A percentile compares a stretch with the other conserved stretches of the same genome.
Conservation (phyloP, 352 stramenopile genomes). For the Pythium brachiatum region DNA sequence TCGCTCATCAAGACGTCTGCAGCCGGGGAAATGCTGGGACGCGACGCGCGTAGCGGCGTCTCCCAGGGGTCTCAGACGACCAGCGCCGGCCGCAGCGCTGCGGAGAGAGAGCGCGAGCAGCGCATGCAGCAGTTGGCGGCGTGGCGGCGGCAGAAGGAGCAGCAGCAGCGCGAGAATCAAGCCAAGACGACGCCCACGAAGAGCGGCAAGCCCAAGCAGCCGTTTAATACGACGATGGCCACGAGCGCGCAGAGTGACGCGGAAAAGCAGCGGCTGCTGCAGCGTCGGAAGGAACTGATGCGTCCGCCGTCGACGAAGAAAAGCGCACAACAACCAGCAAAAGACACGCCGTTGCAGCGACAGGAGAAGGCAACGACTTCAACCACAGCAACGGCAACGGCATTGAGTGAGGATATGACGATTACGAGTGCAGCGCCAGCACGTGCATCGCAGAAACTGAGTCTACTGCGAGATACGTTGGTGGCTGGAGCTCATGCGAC, state of each 20-base stretch:
- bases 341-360: not conserved
- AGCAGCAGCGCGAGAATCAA: not conserved
- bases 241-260: slow-evolving; percentile 9
- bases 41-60: slow-evolving; percentile 5
- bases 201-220: not conserved
- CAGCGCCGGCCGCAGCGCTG: not conserved
- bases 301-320: slow-evolving; percentile 7
- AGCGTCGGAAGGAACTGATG: slow-evolving; percentile 20
- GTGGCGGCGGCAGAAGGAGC: slow-evolving; percentile 1
- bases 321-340: not conserved
- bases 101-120: slow-evolving; percentile 3
- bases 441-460: too few relatives aligned
- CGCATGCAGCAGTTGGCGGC: slow-evolving; percentile 13
- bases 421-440: too few relatives aligned
- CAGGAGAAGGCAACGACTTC: not conserved
- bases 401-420: too few relatives aligned
- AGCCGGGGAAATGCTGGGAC: slow-evolving; percentile 7
- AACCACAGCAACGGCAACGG: not conserved
- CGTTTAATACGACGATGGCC: slow-evolving; percentile 4
- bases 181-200: slow-evolving; percentile 2
- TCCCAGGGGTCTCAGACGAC: not conserved
- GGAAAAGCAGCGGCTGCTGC: slow-evolving; percentile 16
- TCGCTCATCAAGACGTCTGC: not conserved
- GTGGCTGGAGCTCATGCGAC: not conserved
- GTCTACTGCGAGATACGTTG: too few relatives aligned